Evolutionary conservation across 768 basidiomycete species (phyloP).

Genomic region (Holtermannia corniformis): DNA sequence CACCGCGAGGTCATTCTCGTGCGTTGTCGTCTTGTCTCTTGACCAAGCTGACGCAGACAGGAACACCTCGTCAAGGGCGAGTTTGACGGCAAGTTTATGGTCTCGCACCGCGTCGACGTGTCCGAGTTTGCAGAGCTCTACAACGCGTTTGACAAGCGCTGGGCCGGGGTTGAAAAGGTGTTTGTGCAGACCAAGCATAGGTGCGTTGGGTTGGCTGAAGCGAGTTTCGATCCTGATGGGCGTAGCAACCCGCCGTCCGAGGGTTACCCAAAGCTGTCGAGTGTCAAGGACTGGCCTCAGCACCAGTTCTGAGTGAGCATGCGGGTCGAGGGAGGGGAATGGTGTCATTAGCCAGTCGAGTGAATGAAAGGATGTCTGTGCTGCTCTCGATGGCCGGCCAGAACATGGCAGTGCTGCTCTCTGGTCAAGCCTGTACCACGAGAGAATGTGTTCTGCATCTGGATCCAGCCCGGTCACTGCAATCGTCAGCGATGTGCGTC

Average conservation of each 20-base stretch:
- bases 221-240: too few species aligned
- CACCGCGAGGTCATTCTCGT: constrained; percentile 66
- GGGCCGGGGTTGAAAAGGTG: constrained; percentile 57
- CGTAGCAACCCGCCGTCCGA: constrained; percentile 41
- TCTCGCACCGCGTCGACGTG: constrained; percentile 41
- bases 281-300: constrained; percentile 48
- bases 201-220: constrained; percentile 10
- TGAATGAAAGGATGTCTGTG: too few species aligned
- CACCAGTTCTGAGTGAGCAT: neutral
- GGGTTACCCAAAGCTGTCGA: constrained; percentile 47
- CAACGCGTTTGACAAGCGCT: constrained; percentile 53
- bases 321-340: neutral
- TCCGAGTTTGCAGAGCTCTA: constrained; percentile 59
- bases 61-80: constrained; percentile 55
- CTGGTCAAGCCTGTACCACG: too few species aligned
- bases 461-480: too few species aligned
- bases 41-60: too few species aligned
- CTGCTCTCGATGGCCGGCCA: too few species aligned
- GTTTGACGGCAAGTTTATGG: constrained; percentile 53
- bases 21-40: too few species aligned
- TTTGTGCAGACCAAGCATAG: constrained; percentile 61
- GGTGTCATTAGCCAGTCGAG: too few species aligned
- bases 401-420: too few species aligned
- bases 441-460: too few species aligned
- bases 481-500: too few species aligned